phyloP scores from a whole-genome alignment of 148 eudicot species.

The Oxyria digyna region DNA sequence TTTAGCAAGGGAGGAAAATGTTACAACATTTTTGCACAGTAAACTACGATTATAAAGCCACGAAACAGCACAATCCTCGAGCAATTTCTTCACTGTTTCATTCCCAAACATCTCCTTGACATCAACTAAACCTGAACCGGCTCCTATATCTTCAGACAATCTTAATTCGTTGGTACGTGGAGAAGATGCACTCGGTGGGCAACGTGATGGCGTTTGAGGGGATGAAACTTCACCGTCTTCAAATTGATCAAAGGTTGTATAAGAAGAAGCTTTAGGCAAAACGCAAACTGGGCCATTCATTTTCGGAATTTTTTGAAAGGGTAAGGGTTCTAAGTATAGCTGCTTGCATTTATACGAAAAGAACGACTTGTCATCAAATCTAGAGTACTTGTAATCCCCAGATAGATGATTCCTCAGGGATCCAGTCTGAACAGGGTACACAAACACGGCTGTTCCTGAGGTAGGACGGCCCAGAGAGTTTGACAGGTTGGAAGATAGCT shows the following conservation, averaged over 20 bases:
- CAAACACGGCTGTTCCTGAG: conserved; percentile 50
- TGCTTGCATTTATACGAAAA: conserved; percentile 36
- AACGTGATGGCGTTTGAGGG: conserved; percentile 52
- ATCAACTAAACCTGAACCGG: conserved; percentile 25
- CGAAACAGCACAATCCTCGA: conserved; percentile 38
- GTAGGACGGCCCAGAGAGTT: conserved; percentile 57
- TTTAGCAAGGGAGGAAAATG: conserved; percentile 50
- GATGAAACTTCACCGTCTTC: conserved; percentile 49
- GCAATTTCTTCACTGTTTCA: conserved; percentile 44
- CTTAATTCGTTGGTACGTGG: conserved; percentile 29
- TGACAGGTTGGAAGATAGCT: conserved; percentile 58
- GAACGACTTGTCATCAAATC: conserved; percentile 15
- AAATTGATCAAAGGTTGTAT: conserved; percentile 12
- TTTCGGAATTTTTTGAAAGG: conserved; percentile 17
- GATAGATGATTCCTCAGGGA: conserved; percentile 13
- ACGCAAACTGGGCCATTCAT: conserved; percentile 11
- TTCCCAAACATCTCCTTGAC: conserved; percentile 45
- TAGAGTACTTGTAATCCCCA: conserved; percentile 20
- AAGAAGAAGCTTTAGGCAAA: conserved; percentile 12
- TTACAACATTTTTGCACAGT: conserved; percentile 60
- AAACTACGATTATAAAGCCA: conserved; percentile 55
- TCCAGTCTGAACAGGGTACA: conserved; percentile 42
- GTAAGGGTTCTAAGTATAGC: conserved; percentile 35
- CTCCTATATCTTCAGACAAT: conserved; percentile 24
- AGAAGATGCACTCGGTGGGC: conserved; percentile 35